phyloP scores from a whole-genome alignment of 306 rosid genomes.

The Cyamopsis tetragonoloba region DNA sequence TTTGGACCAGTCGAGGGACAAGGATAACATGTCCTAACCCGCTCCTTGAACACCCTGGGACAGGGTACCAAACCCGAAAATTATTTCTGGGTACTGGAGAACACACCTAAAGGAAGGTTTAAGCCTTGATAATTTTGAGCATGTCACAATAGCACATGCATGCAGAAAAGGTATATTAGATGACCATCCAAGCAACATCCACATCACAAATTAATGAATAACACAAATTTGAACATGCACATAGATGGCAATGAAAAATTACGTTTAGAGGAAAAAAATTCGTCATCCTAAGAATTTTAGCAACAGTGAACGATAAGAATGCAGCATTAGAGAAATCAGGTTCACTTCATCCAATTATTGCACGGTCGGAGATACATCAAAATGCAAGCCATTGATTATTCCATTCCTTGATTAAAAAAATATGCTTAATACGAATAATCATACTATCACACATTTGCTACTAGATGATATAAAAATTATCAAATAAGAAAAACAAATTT shows the following conservation, averaged over 20 bases:
- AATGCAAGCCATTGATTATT: neutral
- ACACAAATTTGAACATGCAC: slow-evolving; percentile 7
- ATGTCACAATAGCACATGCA: too few relatives aligned
- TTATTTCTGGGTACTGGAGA: too few relatives aligned
- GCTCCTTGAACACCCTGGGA: too few relatives aligned
- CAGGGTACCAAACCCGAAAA: too few relatives aligned
- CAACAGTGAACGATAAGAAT: neutral
- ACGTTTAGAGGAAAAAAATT: neutral
- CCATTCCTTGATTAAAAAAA: neutral
- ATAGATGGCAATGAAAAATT: neutral
- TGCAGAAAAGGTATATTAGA: neutral
- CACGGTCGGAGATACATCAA: neutral
- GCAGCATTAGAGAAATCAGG: neutral
- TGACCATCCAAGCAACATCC: neutral
- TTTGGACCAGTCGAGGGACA: too few relatives aligned
- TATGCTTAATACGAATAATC: neutral
- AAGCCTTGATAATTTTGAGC: too few relatives aligned
- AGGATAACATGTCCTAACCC: too few relatives aligned
- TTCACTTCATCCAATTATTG: neutral
- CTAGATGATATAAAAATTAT: neutral
- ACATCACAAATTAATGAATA: neutral
- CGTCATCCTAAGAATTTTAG: neutral
- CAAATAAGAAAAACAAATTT: neutral
- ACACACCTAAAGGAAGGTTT: too few relatives aligned
- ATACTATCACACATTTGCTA: neutral